Conservation (phyloP, 1,139 yeast genomes). For the Blastobotrys proliferans region DNA sequence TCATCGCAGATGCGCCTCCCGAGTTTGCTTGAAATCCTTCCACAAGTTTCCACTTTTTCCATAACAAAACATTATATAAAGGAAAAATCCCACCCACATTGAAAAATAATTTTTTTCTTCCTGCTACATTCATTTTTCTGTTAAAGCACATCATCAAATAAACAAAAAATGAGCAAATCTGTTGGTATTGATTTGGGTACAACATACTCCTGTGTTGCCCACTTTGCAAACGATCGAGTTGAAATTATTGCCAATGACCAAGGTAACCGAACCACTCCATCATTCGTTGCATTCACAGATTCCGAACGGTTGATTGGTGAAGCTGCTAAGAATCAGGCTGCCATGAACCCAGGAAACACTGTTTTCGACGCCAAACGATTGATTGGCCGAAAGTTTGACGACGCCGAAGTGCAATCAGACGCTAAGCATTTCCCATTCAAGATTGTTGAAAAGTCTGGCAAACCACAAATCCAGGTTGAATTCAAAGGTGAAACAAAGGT, state of each 20-base stretch:
- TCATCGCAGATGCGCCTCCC: no score
- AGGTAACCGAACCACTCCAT: conserved; percentile 98
- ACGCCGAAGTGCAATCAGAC: conserved; percentile 86
- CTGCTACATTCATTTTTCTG: no score
- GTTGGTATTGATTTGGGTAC: conserved; percentile 93
- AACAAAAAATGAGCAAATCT: conserved; percentile 30
- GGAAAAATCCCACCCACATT: no score
- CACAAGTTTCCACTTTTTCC: no score
- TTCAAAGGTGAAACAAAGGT: conserved; percentile 90
- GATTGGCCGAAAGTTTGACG: conserved; percentile 88
- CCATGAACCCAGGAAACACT: conserved; percentile 93
- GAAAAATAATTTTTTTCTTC: no score
- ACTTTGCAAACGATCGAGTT: conserved; percentile 85
- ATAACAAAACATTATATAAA: no score
- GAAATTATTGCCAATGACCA: conserved; percentile 97
- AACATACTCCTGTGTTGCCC: conserved; percentile 97
- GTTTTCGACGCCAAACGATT: conserved; percentile 96
- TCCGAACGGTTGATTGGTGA: conserved; percentile 97
- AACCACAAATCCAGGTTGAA: conserved; percentile 88
- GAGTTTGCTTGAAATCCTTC: no score
- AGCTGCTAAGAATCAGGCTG: conserved; percentile 98
- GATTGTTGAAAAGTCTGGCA: conserved; percentile 78
- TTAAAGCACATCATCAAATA: no score
- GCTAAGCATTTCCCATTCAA: conserved; percentile 96
- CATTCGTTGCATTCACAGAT: conserved; percentile 94